These are phyloP conservation scores for Epichloe sibirici DNA, from an alignment of 2,329 filamentous ascomycete species.

Conservation along the genomic window DNA sequence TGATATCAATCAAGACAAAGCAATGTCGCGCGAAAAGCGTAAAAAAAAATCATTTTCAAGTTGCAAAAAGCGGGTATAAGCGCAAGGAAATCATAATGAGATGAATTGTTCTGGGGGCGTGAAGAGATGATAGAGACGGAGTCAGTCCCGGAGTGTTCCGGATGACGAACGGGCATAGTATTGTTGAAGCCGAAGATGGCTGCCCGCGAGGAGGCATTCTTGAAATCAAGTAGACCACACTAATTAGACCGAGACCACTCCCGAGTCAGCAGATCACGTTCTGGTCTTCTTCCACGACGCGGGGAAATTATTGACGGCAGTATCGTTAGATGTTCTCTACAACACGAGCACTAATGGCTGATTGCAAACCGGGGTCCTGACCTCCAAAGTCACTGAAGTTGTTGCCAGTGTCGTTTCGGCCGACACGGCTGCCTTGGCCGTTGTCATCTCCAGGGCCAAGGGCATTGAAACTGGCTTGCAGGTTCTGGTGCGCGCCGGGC, in stretches of 20 bases:
- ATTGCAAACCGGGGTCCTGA: constrained; percentile 54
- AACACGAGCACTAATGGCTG: constrained; percentile 68
- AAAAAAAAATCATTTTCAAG: too few species aligned
- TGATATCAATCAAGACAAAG: too few species aligned
- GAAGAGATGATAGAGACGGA: not conserved
- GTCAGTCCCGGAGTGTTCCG: not conserved
- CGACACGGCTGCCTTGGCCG: constrained; percentile 34
- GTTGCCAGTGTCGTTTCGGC: constrained; percentile 28
- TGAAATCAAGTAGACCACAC: constrained; percentile 26
- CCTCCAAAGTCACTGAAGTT: constrained; percentile 39
- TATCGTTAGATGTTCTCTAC: constrained; percentile 68
- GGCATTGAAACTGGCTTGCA: constrained; percentile 31
- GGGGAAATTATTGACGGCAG: not conserved
- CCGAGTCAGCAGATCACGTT: constrained; percentile 19
- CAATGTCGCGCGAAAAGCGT: too few species aligned
- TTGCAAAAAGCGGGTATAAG: not conserved
- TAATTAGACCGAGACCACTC: constrained; percentile 15
- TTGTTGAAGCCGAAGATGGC: constrained; percentile 11
- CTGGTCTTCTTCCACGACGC: constrained; percentile 4
- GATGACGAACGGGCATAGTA: not conserved
- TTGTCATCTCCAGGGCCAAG: constrained; percentile 26
- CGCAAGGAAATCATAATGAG: not conserved
- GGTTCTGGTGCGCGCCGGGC: constrained; percentile 48
- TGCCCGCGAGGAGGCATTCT: constrained; percentile 6
- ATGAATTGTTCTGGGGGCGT: not conserved